Evolutionary conservation across 352 stramenopile species (phyloP).

Genomic region (Phytophthora fragariaefolia): DNA sequence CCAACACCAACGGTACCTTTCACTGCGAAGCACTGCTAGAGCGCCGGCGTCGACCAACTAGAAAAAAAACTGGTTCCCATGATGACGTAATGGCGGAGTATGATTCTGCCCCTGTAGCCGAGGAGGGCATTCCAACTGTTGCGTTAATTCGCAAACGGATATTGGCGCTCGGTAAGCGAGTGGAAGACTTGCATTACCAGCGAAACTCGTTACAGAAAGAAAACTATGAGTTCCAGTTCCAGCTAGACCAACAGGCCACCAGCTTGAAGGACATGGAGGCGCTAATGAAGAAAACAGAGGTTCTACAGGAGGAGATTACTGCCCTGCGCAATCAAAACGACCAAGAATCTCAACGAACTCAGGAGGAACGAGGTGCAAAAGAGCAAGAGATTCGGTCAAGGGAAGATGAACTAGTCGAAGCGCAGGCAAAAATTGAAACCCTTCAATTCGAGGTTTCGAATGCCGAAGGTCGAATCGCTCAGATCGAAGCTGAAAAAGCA

Average conservation of each 20-base stretch:
- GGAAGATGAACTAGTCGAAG: slow-evolving; percentile 38
- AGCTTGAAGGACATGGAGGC: slow-evolving; percentile 57
- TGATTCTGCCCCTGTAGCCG: slow-evolving; percentile 5
- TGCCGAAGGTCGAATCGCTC: slow-evolving; percentile 25
- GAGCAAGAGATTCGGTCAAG: slow-evolving; percentile 28
- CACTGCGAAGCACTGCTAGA: slow-evolving; percentile 64
- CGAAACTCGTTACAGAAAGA: slow-evolving; percentile 76
- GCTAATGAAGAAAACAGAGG: slow-evolving; percentile 38
- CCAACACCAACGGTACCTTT: slow-evolving; percentile 52
- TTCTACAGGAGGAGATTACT: slow-evolving; percentile 52
- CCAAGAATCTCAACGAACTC: slow-evolving; percentile 16
- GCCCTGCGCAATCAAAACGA: slow-evolving; percentile 36
- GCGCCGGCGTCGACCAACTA: slow-evolving; percentile 29
- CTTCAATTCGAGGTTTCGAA: slow-evolving; percentile 28
- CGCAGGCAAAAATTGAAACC: slow-evolving; percentile 31
- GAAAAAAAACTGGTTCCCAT: slow-evolving; percentile 12
- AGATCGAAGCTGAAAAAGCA: slow-evolving; percentile 44
- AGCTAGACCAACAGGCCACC: slow-evolving; percentile 61
- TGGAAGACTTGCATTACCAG: slow-evolving; percentile 77
- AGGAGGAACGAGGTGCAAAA: slow-evolving; percentile 38
- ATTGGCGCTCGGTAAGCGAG: slow-evolving; percentile 62
- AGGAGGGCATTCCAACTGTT: slow-evolving; percentile 35
- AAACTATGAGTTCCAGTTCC: slow-evolving; percentile 76
- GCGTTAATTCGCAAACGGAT: slow-evolving; percentile 65
- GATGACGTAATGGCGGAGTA: slow-evolving; percentile 34